Percentiles rank a stretch among this genome's conserved stretches.
Evolutionary conservation across 331 rosid species (phyloP).

Genomic region (Saraca asoca): DNA sequence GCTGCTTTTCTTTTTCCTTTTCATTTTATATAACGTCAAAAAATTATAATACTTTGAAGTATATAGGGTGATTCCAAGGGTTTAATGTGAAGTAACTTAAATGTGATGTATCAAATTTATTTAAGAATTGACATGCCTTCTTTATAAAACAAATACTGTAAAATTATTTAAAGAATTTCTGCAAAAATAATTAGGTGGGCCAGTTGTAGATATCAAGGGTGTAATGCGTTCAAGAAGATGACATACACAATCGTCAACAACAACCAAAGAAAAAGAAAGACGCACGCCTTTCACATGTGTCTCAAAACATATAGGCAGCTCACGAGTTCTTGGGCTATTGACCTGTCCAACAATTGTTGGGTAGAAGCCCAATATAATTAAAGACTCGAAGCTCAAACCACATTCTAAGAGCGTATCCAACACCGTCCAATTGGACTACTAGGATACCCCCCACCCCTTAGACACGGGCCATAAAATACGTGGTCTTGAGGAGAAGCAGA

Average conservation of each 20-base stretch:
- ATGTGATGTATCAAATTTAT: too few relatives aligned
- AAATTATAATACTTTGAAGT: too few relatives aligned
- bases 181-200: not conserved
- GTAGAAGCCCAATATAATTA: not conserved
- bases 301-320: not conserved
- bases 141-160: too few relatives aligned
- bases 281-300: not conserved
- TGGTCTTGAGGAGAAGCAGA: not conserved
- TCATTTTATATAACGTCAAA: too few relatives aligned
- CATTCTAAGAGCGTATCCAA: not conserved
- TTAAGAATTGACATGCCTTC: too few relatives aligned
- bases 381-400: not conserved
- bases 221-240: not conserved
- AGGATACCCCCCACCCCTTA: not conserved
- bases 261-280: not conserved
- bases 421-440: not conserved
- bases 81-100: too few relatives aligned
- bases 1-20: too few relatives aligned
- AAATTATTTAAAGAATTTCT: too few relatives aligned
- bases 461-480: not conserved
- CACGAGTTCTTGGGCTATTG: not conserved
- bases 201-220: not conserved
- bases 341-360: not conserved
- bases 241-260: too few relatives aligned
- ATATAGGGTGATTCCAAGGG: too few relatives aligned